phyloP scores from a whole-genome alignment of 305 asterid species.

The Plantago lanceolata region DNA sequence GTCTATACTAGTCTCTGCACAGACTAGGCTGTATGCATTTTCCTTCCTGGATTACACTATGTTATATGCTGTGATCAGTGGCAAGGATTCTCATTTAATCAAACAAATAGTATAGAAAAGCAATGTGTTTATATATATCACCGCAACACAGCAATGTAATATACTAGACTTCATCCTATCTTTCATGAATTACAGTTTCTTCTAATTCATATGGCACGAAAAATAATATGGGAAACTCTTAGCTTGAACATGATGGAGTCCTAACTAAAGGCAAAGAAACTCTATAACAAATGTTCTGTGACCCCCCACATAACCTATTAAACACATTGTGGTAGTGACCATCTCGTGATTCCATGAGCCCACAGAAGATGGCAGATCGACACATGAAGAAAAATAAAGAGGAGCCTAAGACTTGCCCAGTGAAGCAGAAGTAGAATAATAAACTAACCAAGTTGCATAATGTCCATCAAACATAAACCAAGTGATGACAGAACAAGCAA shows the following conservation, averaged over 20 bases:
- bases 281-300: neutral
- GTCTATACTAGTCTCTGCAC: no score
- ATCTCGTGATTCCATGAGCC: neutral
- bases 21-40: no score
- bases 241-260: neutral
- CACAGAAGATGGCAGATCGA: neutral
- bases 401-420: neutral
- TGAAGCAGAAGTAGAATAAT: neutral
- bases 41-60: no score
- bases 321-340: neutral
- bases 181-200: no score
- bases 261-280: neutral
- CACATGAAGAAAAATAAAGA: neutral
- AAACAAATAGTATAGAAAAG: no score
- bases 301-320: neutral
- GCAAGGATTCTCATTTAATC: no score
- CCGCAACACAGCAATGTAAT: no score
- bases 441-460: neutral
- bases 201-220: no score
- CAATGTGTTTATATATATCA: no score
- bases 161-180: no score
- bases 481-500: conserved; percentile 15
- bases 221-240: no score
- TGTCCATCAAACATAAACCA: neutral
- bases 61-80: no score